A percentile compares a stretch with the other conserved stretches of the same genome.
phyloP scores from a whole-genome alignment of 345 rosid genomes.

The Bruguiera parviflora region DNA sequence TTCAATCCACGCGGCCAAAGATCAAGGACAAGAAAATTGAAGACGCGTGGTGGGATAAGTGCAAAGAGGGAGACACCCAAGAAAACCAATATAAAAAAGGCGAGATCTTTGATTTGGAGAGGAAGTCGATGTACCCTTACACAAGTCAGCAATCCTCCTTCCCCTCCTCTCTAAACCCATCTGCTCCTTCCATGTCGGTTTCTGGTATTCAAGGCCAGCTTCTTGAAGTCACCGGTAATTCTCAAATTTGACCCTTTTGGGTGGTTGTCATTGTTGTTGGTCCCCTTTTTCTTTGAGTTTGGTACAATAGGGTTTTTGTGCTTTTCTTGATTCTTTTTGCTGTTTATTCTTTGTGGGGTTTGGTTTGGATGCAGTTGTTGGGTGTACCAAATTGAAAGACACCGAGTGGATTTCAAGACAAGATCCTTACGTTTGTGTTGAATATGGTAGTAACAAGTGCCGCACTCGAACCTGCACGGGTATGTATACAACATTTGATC shows the following conservation, averaged over 20 bases:
- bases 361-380: slow-evolving; percentile 22
- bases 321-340: background rate
- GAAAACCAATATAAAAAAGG: background rate
- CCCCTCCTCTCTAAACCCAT: background rate
- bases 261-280: background rate
- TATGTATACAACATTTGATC: background rate
- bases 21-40: too few species aligned
- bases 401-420: slow-evolving; percentile 38
- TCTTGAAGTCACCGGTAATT: slow-evolving; percentile 72
- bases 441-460: slow-evolving; percentile 26
- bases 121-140: too few species aligned
- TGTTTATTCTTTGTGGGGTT: background rate
- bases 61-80: too few species aligned
- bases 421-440: slow-evolving; percentile 32
- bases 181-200: slow-evolving; percentile 29
- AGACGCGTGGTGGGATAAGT: too few species aligned
- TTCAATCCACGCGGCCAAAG: too few species aligned
- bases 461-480: slow-evolving; percentile 37
- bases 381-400: slow-evolving; percentile 33
- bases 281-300: background rate
- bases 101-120: background rate
- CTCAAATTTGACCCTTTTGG: background rate
- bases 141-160: background rate
- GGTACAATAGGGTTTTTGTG: background rate
- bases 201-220: slow-evolving; percentile 65